Conservation (phyloP, 495 filamentous ascomycete genomes). For the Penicillium steckii region DNA sequence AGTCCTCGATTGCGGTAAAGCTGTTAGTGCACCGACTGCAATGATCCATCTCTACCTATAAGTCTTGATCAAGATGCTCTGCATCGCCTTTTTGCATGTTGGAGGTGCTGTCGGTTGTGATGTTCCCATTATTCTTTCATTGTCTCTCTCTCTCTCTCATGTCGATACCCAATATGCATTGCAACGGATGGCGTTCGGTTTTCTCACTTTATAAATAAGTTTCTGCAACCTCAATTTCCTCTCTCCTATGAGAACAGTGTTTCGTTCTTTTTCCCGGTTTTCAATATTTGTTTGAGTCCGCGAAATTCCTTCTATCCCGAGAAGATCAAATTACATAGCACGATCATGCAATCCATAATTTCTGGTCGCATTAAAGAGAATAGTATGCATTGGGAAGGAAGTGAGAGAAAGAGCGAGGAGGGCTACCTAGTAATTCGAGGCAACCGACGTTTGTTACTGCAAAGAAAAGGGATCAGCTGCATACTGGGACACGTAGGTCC, state of each 20-base stretch:
- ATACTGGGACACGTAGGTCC: too few species aligned
- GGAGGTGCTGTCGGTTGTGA: slow-evolving; percentile 8
- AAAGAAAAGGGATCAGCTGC: too few species aligned
- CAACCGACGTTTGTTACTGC: too few species aligned
- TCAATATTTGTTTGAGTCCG: not conserved
- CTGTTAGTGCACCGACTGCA: slow-evolving; percentile 31
- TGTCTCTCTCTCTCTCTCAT: slow-evolving; percentile 9
- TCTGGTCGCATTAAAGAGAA: too few species aligned
- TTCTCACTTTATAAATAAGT: not conserved
- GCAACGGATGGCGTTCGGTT: slow-evolving; percentile 19
- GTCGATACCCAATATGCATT: slow-evolving; percentile 30
- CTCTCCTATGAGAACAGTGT: not conserved
- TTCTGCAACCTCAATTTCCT: not conserved
- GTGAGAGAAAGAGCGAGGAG: too few species aligned
- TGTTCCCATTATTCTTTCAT: not conserved
- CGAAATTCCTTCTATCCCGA: not conserved
- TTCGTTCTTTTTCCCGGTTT: not conserved
- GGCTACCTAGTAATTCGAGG: too few species aligned
- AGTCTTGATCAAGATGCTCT: slow-evolving; percentile 9
- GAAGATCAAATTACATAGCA: too few species aligned
- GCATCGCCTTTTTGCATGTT: slow-evolving; percentile 11
- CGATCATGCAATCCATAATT: too few species aligned
- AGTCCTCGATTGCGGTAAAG: slow-evolving; percentile 47
- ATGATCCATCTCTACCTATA: slow-evolving; percentile 52
- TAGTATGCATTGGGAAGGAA: too few species aligned